Conservation (phyloP, 2,329 filamentous ascomycete species). For the Westerdykella aurantiaca region DNA sequence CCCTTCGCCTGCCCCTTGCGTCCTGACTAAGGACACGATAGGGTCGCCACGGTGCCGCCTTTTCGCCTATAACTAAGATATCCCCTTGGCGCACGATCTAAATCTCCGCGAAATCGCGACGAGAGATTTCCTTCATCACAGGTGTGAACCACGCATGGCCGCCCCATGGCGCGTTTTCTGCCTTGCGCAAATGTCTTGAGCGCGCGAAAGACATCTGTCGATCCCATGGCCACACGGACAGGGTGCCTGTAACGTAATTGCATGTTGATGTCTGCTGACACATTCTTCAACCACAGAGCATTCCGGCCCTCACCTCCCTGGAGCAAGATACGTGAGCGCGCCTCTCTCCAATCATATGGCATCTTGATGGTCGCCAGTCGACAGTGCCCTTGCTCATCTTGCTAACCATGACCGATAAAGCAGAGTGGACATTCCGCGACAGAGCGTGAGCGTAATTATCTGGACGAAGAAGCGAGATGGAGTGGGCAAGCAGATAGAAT, state of each 20-base stretch:
- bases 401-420: slow-evolving; percentile 28
- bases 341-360: slow-evolving; percentile 31
- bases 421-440: slow-evolving; percentile 23
- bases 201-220: slow-evolving; percentile 29
- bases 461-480: slow-evolving; percentile 27
- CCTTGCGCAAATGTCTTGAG: slow-evolving; percentile 21
- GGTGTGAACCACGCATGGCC: slow-evolving; percentile 32
- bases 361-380: slow-evolving; percentile 26
- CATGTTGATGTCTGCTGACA: slow-evolving; percentile 34
- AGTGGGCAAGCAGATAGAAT: slow-evolving; percentile 7
- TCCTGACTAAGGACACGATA: slow-evolving; percentile 24
- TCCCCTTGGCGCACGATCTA: slow-evolving; percentile 25
- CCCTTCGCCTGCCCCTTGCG: slow-evolving; percentile 31
- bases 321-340: slow-evolving; percentile 21
- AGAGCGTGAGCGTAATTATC: slow-evolving; percentile 26
- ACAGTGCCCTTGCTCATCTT: slow-evolving; percentile 34
- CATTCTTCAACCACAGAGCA: slow-evolving; percentile 32
- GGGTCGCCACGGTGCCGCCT: slow-evolving; percentile 17
- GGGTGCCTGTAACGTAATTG: slow-evolving; percentile 21
- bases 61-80: slow-evolving; percentile 27
- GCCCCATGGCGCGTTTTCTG: slow-evolving; percentile 26
- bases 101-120: slow-evolving; percentile 29
- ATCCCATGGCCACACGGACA: slow-evolving; percentile 15
- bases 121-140: slow-evolving; percentile 19
- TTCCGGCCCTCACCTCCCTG: slow-evolving; percentile 32